A percentile compares a stretch with the other conserved stretches of the same genome.
phyloP scores from a whole-genome alignment of 192 early-diverging fungal species.

The Cetraspora pellucida region DNA sequence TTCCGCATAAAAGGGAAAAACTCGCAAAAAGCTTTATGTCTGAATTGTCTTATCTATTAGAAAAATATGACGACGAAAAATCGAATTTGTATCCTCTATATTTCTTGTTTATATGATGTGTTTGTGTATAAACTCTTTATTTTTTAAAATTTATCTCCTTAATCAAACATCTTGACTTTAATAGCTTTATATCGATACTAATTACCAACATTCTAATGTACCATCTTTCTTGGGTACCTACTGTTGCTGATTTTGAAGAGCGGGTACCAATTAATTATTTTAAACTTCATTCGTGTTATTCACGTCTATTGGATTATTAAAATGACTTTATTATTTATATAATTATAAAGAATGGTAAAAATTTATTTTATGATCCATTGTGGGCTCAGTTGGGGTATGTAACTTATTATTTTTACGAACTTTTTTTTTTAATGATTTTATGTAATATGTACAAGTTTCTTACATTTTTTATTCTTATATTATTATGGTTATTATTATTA shows the following conservation, averaged over 20 bases:
- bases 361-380: slow-evolving; percentile 55
- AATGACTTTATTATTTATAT: not conserved
- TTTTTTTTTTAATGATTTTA: not conserved
- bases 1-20: slow-evolving; percentile 38
- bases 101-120: not conserved
- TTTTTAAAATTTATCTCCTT: not conserved
- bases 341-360: slow-evolving; percentile 33
- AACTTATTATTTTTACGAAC: not conserved
- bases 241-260: slow-evolving; percentile 46
- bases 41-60: slow-evolving; percentile 41
- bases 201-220: slow-evolving; percentile 54
- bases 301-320: not conserved
- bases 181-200: slow-evolving; percentile 51
- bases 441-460: not conserved
- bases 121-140: not conserved
- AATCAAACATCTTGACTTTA: slow-evolving; percentile 8
- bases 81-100: slow-evolving; percentile 36
- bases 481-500: too few relatives aligned
- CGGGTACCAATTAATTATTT: slow-evolving; percentile 35
- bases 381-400: slow-evolving; percentile 60
- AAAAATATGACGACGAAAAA: slow-evolving; percentile 36
- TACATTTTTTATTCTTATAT: too few relatives aligned
- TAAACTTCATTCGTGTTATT: not conserved
- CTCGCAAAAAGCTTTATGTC: slow-evolving; percentile 40
- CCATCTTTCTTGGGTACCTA: slow-evolving; percentile 61